Percentiles rank a stretch among this genome's conserved stretches.
Conservation (phyloP, 1,284 basidiomycete genomes). For the Marasmius tenuissimus region DNA sequence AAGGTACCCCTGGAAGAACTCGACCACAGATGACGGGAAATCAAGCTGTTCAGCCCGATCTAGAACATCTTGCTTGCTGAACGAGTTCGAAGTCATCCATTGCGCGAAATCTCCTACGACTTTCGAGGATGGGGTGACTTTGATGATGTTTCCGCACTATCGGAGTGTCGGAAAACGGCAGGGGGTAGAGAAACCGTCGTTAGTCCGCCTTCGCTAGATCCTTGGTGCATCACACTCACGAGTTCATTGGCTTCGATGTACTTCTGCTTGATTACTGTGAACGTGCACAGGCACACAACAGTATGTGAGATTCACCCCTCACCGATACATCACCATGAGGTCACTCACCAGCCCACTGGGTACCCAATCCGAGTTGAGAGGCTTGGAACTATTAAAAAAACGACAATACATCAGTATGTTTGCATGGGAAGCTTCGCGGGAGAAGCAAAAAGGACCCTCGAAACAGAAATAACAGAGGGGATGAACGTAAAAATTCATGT, state of each 20-base stretch:
- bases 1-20: conserved; percentile 98
- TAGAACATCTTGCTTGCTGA: conserved; percentile 86
- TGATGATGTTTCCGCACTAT: conserved; percentile 97
- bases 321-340: conserved; percentile 3
- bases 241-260: conserved; percentile 97
- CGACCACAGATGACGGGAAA: conserved; percentile 95
- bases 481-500: no score
- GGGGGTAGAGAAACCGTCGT: conserved; percentile 6
- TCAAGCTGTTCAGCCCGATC: conserved; percentile 88
- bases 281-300: conserved; percentile 17
- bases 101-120: conserved; percentile 99
- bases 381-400: conserved; percentile 85
- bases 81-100: conserved; percentile 97
- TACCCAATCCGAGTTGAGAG: conserved; percentile 93
- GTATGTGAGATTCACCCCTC: conserved; percentile 7
- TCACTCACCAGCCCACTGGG: conserved; percentile 84
- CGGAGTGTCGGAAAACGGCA: conserved; percentile 1
- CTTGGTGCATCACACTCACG: conserved; percentile 42
- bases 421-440: conserved; percentile 4
- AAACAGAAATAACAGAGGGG: no score
- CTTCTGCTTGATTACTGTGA: conserved; percentile 92
- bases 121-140: conserved; percentile 97
- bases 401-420: background rate
- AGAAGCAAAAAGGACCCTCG: background rate
- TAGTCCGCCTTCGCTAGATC: conserved; percentile 11